Percentiles rank a stretch among this genome's conserved stretches.
phyloP scores from a whole-genome alignment of 129 eudicot genomes.

The Centella asiatica region DNA sequence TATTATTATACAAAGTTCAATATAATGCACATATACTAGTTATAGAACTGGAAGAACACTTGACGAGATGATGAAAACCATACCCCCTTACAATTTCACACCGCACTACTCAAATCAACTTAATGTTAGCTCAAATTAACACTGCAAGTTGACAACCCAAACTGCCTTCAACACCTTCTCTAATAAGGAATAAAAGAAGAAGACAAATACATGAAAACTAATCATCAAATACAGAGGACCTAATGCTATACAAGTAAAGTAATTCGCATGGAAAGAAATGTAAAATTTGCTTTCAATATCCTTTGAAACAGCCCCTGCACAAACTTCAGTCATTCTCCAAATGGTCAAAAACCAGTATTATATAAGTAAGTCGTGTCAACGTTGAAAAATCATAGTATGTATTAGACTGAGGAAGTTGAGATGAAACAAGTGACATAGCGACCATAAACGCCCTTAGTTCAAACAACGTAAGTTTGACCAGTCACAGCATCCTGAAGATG shows the following conservation, averaged over 20 bases:
- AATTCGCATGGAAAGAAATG: not conserved
- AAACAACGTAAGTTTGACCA: slow-evolving; percentile 65
- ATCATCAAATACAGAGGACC: slow-evolving; percentile 3
- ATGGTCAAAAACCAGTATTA: not conserved
- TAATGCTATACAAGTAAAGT: slow-evolving; percentile 16
- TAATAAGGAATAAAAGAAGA: not conserved
- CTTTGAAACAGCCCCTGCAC: slow-evolving; percentile 1
- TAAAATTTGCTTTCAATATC: not conserved
- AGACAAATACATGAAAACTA: slow-evolving; percentile 5
- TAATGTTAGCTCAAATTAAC: not conserved
- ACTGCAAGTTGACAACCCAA: not conserved
- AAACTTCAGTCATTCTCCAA: not conserved
- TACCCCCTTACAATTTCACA: not conserved
- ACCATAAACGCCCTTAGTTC: slow-evolving; percentile 4
- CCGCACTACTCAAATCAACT: not conserved
- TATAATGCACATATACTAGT: too few species aligned
- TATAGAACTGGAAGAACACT: too few species aligned
- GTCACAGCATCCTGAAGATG: slow-evolving; percentile 74
- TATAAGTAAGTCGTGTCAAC: not conserved
- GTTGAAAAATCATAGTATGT: not conserved
- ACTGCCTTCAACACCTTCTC: slow-evolving; percentile 15
- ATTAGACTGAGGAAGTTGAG: slow-evolving; percentile 2
- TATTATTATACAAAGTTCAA: too few species aligned
- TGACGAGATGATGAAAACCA: too few species aligned
- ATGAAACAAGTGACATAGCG: slow-evolving; percentile 1